phyloP scores from a whole-genome alignment of 805 yeast genomes.

The Saccharomycopsis microspora region DNA sequence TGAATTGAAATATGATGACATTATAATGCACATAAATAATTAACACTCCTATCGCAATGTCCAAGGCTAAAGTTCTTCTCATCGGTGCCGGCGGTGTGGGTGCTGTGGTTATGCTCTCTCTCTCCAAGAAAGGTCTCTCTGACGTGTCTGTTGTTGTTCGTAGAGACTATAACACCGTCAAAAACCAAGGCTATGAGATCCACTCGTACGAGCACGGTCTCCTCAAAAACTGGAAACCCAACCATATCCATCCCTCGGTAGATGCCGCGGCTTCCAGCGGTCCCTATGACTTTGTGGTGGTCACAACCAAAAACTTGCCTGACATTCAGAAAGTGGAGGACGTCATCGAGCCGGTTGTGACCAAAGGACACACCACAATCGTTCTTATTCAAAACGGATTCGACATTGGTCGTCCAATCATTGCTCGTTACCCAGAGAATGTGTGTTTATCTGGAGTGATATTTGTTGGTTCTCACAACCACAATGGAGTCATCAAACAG shows the following conservation, averaged over 20 bases:
- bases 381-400: conserved; percentile 60
- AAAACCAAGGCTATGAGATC: conserved; percentile 42
- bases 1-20: too few relatives aligned
- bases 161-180: conserved; percentile 47
- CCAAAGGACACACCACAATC: conserved; percentile 32
- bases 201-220: conserved; percentile 54
- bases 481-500: conserved; percentile 38
- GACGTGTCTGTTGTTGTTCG: conserved; percentile 54
- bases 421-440: conserved; percentile 36
- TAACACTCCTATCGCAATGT: neutral
- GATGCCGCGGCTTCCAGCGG: conserved; percentile 29
- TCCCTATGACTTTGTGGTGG: conserved; percentile 47
- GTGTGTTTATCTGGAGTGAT: conserved; percentile 51
- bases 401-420: conserved; percentile 47
- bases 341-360: conserved; percentile 37
- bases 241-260: conserved; percentile 30
- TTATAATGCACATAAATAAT: too few relatives aligned
- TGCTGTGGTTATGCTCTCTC: conserved; percentile 56
- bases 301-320: conserved; percentile 59
- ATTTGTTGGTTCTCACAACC: conserved; percentile 47
- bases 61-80: conserved; percentile 33
- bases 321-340: conserved; percentile 48
- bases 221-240: conserved; percentile 43
- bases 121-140: conserved; percentile 35
- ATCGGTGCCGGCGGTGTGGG: conserved; percentile 89